These are phyloP conservation scores for Aspergillus latus DNA, from an alignment of 2,329 filamentous ascomycete species.

Conservation along the genomic window DNA sequence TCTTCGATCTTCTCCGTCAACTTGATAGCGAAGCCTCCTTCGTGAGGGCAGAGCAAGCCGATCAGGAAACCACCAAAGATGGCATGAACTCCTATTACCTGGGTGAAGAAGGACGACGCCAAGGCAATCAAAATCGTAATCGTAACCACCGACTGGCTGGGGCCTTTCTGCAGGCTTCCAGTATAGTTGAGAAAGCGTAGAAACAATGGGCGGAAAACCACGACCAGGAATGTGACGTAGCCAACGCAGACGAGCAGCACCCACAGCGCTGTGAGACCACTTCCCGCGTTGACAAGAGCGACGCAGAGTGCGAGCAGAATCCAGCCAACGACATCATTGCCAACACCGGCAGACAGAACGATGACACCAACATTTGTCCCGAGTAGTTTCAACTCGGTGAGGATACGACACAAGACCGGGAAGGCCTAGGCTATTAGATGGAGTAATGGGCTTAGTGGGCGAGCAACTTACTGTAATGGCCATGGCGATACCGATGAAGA, in stretches of 20 bases:
- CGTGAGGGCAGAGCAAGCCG: slow-evolving; percentile 85
- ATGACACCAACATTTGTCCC: slow-evolving; percentile 82
- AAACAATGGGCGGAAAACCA: slow-evolving; percentile 70
- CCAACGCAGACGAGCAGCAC: slow-evolving; percentile 74
- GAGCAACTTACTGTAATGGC: slow-evolving; percentile 70
- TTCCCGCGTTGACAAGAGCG: slow-evolving; percentile 83
- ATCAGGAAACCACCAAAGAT: slow-evolving; percentile 93
- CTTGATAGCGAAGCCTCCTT: slow-evolving; percentile 86
- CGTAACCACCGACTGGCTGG: slow-evolving; percentile 79
- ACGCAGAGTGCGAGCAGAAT: slow-evolving; percentile 90
- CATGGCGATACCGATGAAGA: slow-evolving; percentile 91
- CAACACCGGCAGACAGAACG: slow-evolving; percentile 84
- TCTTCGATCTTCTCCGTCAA: slow-evolving; percentile 94
- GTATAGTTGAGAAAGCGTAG: slow-evolving; percentile 71
- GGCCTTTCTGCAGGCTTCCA: slow-evolving; percentile 80
- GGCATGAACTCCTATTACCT: slow-evolving; percentile 86
- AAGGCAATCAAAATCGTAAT: slow-evolving; percentile 79
- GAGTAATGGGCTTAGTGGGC: neutral
- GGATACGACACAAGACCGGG: slow-evolving; percentile 87
- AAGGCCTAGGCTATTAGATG: slow-evolving; percentile 57
- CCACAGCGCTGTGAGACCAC: slow-evolving; percentile 78
- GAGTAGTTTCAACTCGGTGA: slow-evolving; percentile 86
- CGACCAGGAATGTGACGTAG: slow-evolving; percentile 74
- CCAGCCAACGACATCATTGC: slow-evolving; percentile 91
- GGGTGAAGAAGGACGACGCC: slow-evolving; percentile 79